phyloP scores from a whole-genome alignment of 768 basidiomycete genomes.

The Kwoniella mangroviensis region DNA sequence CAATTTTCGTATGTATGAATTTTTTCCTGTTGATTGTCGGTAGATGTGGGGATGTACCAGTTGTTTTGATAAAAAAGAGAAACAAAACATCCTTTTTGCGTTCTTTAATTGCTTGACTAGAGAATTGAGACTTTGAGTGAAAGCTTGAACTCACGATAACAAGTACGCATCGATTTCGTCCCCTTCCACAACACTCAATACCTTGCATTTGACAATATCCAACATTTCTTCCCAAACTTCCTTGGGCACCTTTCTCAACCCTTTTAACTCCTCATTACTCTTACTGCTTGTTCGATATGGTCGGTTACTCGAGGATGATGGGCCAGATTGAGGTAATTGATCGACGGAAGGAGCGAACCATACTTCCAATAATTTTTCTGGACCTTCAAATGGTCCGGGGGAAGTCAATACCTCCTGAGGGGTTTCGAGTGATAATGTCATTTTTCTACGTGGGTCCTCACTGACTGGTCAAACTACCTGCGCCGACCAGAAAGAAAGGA shows the following conservation, averaged over 20 bases:
- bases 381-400: slow-evolving; percentile 61
- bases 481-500: not conserved
- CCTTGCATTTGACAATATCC: slow-evolving; percentile 93
- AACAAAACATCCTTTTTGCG: not conserved
- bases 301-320: not conserved
- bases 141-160: slow-evolving; percentile 71
- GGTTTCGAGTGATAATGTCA: slow-evolving; percentile 10
- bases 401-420: slow-evolving; percentile 18
- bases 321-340: slow-evolving; percentile 63
- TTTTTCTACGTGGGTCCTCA: not conserved
- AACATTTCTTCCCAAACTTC: slow-evolving; percentile 95
- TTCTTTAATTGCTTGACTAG: no score
- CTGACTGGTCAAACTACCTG: not conserved
- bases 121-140: not conserved
- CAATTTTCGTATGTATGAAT: no score
- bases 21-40: no score
- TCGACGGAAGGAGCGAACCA: slow-evolving; percentile 88
- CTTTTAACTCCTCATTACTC: slow-evolving; percentile 62
- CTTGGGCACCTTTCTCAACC: slow-evolving; percentile 76
- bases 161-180: slow-evolving; percentile 93
- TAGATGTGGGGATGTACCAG: no score
- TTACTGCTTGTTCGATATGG: slow-evolving; percentile 52
- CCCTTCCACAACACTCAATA: slow-evolving; percentile 86
- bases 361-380: slow-evolving; percentile 93
- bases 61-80: not conserved